Base-by-base conservation (phyloP, 805 yeast species). In the Myxozyma geophila region DNA sequence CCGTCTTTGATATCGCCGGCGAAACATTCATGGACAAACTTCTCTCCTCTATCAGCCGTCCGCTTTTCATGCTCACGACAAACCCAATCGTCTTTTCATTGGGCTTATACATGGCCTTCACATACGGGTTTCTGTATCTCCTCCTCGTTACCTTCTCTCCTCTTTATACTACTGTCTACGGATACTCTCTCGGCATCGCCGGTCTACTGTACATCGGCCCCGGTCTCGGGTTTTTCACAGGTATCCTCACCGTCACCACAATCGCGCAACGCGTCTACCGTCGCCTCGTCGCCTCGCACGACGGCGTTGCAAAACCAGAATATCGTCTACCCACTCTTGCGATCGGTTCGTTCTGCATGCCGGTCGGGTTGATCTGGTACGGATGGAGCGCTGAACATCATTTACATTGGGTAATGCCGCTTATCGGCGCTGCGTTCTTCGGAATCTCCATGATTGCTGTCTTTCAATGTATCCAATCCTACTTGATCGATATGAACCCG, bases 161-260 rank as follows among this genome's bases (percentile, higher is more conserved):
- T 67, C 85, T 89, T 36, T 88, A 89, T 74, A 78, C 75, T 8
- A 76, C 72, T 44, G 87, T 86, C 54, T 90, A 90, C 71, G 81
- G 81, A 28, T 87, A 82, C 81, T 62, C 63, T 33, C 71, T 76
- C 59, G 92, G 93, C 70, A 85, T 84, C 33, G 85, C 84, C 15
- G 89, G 88, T 66, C 71, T 85, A 35, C 96, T 97, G 17, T 92
- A 90, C 78, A 74, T 91, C 60, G 87, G 89, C n/a, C 79, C 91
- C 74, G 82, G 88, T 54, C 72, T 89, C 53, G 97, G 97, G 62
- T 80, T 86, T 77, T 41, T 82, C 7, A 49, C 84, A 37, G 90
- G 92, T 59, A 85, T 87, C 39, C 62, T 73, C 0, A 76, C 77
- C 63, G 82, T 87, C 71, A 77, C 87, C 53, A 78, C 76, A 71